Evolutionary conservation across 257 asterid species (phyloP).

Genomic region (Thymus mandschuricus): DNA sequence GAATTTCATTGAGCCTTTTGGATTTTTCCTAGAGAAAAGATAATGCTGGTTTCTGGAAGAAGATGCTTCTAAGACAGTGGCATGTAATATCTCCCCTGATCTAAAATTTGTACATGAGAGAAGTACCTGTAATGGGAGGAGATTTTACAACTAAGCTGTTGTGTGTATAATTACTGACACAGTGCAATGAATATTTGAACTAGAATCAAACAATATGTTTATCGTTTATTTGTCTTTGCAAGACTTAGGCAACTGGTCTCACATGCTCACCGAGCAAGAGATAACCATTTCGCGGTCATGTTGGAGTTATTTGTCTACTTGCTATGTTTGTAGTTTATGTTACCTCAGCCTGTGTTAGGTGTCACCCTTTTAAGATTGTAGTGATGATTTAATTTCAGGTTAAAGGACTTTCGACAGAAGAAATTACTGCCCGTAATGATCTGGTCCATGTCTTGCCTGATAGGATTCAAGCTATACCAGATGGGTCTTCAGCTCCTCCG

Average conservation of each 20-base stretch:
- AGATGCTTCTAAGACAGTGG: background rate
- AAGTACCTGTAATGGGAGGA: background rate
- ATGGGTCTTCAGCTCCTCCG: constrained; percentile 88
- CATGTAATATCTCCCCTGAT: background rate
- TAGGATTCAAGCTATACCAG: constrained; percentile 92
- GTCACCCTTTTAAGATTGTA: background rate
- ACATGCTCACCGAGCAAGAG: background rate
- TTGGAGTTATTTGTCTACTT: constrained; percentile 1
- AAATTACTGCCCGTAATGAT: constrained; percentile 87
- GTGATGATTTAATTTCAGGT: constrained; percentile 52
- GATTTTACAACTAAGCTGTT: background rate
- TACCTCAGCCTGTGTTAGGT: background rate
- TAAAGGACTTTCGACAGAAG: constrained; percentile 89
- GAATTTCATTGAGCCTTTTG: background rate
- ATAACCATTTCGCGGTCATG: background rate
- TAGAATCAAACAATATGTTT: background rate
- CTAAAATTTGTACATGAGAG: background rate
- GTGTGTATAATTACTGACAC: background rate
- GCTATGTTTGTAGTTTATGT: background rate
- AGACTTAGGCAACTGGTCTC: background rate
- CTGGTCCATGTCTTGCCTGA: constrained; percentile 90
- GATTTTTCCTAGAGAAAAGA: background rate
- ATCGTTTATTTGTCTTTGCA: background rate
- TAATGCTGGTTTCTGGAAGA: background rate
- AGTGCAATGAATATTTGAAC: background rate